Evolutionary conservation across 805 yeast species (phyloP).

Genomic region (Lipomyces anomalus): DNA sequence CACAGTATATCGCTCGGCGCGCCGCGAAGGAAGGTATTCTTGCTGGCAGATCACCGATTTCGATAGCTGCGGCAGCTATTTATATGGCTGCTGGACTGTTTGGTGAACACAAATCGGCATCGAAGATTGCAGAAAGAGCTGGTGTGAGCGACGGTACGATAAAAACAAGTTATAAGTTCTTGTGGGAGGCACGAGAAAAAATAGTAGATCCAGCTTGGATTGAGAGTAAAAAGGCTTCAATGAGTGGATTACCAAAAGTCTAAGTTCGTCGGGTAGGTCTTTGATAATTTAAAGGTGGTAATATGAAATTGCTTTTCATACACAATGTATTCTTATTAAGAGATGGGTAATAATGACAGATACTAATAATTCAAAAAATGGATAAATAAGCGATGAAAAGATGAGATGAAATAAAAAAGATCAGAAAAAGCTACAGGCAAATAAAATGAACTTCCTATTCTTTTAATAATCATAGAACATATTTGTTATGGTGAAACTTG

Average conservation of each 20-base stretch:
- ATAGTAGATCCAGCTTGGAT: conserved; percentile 76
- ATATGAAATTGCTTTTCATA: too few relatives aligned
- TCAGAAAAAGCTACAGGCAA: background rate
- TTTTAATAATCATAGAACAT: background rate
- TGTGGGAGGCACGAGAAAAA: conserved; percentile 65
- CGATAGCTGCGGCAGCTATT: conserved; percentile 95
- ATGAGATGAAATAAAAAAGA: background rate
- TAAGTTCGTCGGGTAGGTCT: conserved; percentile 12
- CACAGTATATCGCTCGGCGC: conserved; percentile 84
- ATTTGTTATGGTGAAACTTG: background rate
- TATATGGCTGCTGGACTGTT: conserved; percentile 91
- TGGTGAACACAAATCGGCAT: conserved; percentile 66
- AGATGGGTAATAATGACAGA: too few relatives aligned
- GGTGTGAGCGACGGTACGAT: conserved; percentile 98
- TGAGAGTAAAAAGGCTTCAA: conserved; percentile 55
- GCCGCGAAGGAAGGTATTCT: conserved; percentile 88
- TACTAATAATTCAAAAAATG: too few relatives aligned
- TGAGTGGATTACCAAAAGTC: conserved; percentile 41
- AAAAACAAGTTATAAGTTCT: conserved; percentile 78
- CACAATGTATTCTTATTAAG: too few relatives aligned
- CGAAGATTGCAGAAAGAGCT: conserved; percentile 80
- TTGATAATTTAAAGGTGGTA: too few relatives aligned
- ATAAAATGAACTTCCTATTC: background rate
- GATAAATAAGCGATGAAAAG: too few relatives aligned
- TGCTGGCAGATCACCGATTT: conserved; percentile 94